Evolutionary conservation across 495 filamentous ascomycete genomes (phyloP), one percentile per base, ranked within the genome.

Genomic region (Friedmanniomyces simplex): DNA sequence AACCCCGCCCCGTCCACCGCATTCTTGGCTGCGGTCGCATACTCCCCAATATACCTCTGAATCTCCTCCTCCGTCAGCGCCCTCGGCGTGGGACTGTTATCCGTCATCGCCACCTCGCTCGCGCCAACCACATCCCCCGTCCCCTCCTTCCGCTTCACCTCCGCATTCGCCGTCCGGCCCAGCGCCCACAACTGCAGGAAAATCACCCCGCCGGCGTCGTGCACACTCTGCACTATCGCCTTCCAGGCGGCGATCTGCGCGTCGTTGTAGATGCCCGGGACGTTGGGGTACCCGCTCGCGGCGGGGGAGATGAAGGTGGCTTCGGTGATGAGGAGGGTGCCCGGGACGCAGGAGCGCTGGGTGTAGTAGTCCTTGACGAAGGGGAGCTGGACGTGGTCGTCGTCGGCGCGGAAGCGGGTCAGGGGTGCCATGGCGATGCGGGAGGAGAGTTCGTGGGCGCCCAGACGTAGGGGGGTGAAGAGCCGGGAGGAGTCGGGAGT

Each of bases 151-250:
- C 73, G 70, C 7, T 77, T 62, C 7, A 74, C 56, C 0, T 69
- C 69, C 0, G 73, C 60, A 37, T 67, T 59, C 0, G 81, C 78
- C 4, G 76, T 69, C n/a, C 86, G 79, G 16, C 86, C 86, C 6
- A 84, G 67, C 0, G 78, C 77, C 81, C 83, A 87, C 12, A 90
- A 73, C 71, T 90, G 86, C 36, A 74, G 53, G 69, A 73, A 84
- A 61, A 89, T 88, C 62, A 73, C 79, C 50, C 74, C 73, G 47
- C 81, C 79, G 41, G 81, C 79, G 30, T 72, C 72, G 72, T 89
- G 87, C 11, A 89, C 85, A 14, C 76, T 79, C 50, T 81, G 78
- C 8, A 82, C 84, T 32, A 88, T 67, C 26, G 71, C 63, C 47
- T 76, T 79, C 86, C 85, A 89, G 0, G 73, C 77, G 4, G 65